Conservation (phyloP, 1,284 basidiomycete species). For the Entoloma clypeatum region DNA sequence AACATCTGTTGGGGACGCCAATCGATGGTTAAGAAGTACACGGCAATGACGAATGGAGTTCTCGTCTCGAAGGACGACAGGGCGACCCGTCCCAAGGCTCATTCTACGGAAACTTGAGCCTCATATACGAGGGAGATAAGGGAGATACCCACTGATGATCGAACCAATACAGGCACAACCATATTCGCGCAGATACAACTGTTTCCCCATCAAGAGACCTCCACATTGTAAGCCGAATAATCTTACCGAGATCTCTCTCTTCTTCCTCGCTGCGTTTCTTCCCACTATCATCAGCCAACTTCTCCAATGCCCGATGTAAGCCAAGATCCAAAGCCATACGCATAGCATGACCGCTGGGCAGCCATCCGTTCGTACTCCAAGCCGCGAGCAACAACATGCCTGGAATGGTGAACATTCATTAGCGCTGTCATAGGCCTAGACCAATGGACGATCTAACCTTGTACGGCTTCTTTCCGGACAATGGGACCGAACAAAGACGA, state of each 20-base stretch:
- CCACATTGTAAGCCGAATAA: conserved; percentile 14
- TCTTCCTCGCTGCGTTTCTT: conserved; percentile 75
- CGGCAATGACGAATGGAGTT: conserved; percentile 83
- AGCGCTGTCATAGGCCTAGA: conserved; percentile 14
- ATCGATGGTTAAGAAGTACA: conserved; percentile 74
- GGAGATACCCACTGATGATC: conserved; percentile 72
- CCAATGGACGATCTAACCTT: conserved; percentile 48
- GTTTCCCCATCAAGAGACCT: conserved; percentile 14
- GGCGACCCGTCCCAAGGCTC: conserved; percentile 87
- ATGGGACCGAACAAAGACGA: conserved; percentile 90
- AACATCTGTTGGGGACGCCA: conserved; percentile 86
- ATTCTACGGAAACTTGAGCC: conserved; percentile 48
- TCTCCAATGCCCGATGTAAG: conserved; percentile 85
- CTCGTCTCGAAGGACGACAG: conserved; percentile 86
- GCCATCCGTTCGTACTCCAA: conserved; percentile 93
- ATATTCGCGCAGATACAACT: conserved; percentile 90
- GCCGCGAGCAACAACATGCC: conserved; percentile 89
- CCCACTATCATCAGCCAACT: conserved; percentile 71
- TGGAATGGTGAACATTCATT: conserved; percentile 25
- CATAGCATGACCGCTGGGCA: conserved; percentile 89
- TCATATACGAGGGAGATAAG: conserved; percentile 9
- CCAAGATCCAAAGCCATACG: conserved; percentile 93
- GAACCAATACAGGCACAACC: conserved; percentile 93
- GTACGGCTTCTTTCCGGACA: conserved; percentile 90
- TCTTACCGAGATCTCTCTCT: conserved; percentile 78